A percentile compares a stretch with the other conserved stretches of the same genome.
Conservation (phyloP, 495 filamentous ascomycete genomes). For the Hyaloscypha variabilis region DNA sequence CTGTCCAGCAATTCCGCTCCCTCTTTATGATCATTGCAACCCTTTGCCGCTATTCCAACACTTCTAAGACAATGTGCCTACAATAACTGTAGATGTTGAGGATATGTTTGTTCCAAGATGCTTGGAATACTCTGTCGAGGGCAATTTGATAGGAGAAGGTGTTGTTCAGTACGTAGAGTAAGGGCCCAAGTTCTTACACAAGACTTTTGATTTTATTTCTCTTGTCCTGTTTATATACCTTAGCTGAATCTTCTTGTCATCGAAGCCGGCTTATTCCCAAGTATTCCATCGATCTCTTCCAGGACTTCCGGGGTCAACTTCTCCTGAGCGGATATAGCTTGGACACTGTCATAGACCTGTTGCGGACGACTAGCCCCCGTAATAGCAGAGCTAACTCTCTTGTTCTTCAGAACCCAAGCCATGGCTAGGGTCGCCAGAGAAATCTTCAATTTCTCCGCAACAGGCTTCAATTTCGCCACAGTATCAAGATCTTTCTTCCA, state of each 20-base stretch:
- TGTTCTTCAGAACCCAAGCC: constrained; percentile 81
- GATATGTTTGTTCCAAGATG: too few relatives aligned
- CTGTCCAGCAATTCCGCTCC: too few relatives aligned
- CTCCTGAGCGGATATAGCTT: constrained; percentile 60
- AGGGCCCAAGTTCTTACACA: too few relatives aligned
- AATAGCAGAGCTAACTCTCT: constrained; percentile 73
- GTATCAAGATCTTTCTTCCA: constrained; percentile 49
- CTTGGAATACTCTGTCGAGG: too few relatives aligned
- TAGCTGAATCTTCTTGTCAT: constrained; percentile 37
- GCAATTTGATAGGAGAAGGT: too few relatives aligned
- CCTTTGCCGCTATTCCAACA: too few relatives aligned
- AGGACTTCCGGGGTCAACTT: constrained; percentile 69
- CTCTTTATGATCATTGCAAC: too few relatives aligned
- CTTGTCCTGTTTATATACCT: background rate
- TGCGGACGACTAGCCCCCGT: constrained; percentile 72
- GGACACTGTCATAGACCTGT: constrained; percentile 74
- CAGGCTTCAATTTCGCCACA: constrained; percentile 54
- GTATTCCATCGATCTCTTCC: constrained; percentile 67
- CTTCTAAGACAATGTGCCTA: too few relatives aligned
- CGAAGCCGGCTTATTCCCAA: constrained; percentile 63
- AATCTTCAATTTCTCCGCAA: constrained; percentile 70
- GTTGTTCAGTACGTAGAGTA: too few relatives aligned
- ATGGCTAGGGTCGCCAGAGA: constrained; percentile 68
- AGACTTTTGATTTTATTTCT: constrained; percentile 2
- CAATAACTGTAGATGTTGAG: too few relatives aligned